phyloP scores from a whole-genome alignment of 164 flowering plant genomes.

The Umbilicus rupestris region DNA sequence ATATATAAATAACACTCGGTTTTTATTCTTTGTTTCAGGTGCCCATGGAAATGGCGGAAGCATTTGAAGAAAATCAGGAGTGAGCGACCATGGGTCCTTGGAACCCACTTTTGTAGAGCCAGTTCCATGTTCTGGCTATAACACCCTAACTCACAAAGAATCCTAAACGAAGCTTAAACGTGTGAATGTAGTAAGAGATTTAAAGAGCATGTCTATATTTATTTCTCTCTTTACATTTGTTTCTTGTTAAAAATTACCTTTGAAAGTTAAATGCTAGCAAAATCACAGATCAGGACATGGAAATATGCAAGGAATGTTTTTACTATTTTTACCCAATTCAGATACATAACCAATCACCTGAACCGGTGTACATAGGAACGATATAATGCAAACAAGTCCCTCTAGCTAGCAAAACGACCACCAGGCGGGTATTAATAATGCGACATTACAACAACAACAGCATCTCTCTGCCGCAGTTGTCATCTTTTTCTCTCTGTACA shows the following conservation, averaged over 20 bases:
- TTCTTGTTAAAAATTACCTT: too few species aligned
- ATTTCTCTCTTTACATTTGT: neutral
- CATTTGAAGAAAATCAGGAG: neutral
- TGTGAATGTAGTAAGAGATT: neutral
- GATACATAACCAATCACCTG: neutral
- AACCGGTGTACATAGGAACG: neutral
- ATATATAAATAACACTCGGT: neutral
- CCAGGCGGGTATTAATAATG: neutral
- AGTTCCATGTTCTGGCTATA: neutral
- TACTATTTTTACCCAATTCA: too few species aligned
- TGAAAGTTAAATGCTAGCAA: too few species aligned
- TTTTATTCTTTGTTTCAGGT: neutral
- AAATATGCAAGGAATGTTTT: too few species aligned
- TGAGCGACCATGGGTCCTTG: neutral
- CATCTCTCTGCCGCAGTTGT: neutral
- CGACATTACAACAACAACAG: conserved; percentile 1
- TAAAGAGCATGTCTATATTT: neutral
- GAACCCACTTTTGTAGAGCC: neutral
- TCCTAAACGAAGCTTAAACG: too few species aligned
- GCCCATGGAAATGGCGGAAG: conserved; percentile 1
- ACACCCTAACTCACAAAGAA: neutral
- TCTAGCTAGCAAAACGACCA: neutral
- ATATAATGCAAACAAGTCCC: neutral
- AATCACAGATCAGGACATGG: too few species aligned
- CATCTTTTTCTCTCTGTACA: neutral